Percentiles rank a stretch among this genome's conserved stretches.
These are phyloP conservation scores for Plenodomus tracheiphilus DNA, from an alignment of 2,329 filamentous ascomycete species.

Conservation along the genomic window DNA sequence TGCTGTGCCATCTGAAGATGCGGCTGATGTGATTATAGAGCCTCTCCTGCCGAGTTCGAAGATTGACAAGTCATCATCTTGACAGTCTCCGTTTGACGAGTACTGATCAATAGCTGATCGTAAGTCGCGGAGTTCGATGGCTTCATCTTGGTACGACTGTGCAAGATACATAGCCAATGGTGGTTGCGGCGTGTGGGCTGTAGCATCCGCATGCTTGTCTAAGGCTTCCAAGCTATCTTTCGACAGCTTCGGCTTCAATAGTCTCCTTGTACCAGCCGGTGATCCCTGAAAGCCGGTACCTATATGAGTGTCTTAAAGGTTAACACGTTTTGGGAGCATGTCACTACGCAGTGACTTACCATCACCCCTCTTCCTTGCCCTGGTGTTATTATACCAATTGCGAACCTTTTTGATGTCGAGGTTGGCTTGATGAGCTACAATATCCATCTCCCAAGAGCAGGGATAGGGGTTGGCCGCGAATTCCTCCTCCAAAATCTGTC, in stretches of 20 bases:
- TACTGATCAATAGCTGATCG: constrained; percentile 35
- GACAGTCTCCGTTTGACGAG: constrained; percentile 19
- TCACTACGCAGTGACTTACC: constrained; percentile 14
- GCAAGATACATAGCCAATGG: constrained; percentile 40
- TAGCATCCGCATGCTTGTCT: constrained; percentile 23
- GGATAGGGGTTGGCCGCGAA: constrained; percentile 42
- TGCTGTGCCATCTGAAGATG: constrained; percentile 38
- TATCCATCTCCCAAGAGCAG: constrained; percentile 41
- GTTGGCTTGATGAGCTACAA: constrained; percentile 42
- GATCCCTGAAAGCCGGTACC: background rate
- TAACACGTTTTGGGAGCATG: background rate
- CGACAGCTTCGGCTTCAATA: constrained; percentile 30
- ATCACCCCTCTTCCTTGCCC: constrained; percentile 36
- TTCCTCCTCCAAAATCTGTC: constrained; percentile 41
- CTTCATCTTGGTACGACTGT: constrained; percentile 41
- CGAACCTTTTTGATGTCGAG: constrained; percentile 42
- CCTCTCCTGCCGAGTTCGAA: constrained; percentile 24
- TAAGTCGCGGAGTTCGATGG: constrained; percentile 28
- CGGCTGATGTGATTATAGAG: constrained; percentile 36
- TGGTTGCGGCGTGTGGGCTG: constrained; percentile 30
- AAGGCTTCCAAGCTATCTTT: constrained; percentile 37
- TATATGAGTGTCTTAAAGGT: constrained; percentile 8
- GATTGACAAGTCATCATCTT: constrained; percentile 29
- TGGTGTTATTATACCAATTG: constrained; percentile 43
- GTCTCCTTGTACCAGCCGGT: constrained; percentile 6